phyloP scores from a whole-genome alignment of 805 yeast species.

The Kuraishia floccosa region DNA sequence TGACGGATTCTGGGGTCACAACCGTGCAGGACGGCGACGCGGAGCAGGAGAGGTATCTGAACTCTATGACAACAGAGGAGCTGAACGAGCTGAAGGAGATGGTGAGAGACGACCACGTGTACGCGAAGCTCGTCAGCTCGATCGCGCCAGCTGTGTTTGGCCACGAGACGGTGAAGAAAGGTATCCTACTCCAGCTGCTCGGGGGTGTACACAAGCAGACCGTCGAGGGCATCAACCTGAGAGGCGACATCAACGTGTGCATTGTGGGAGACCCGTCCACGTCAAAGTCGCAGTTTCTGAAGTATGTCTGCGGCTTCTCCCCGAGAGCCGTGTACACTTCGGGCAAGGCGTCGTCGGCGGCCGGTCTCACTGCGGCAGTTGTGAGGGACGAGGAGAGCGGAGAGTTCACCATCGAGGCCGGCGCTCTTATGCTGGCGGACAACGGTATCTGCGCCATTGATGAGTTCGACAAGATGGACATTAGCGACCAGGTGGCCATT shows the following conservation, averaged over 20 bases:
- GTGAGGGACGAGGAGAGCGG: conserved; percentile 96
- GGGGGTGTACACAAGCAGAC: conserved; percentile 96
- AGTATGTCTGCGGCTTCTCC: conserved; percentile 82
- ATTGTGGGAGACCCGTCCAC: conserved; percentile 98
- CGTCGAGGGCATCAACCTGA: conserved; percentile 83
- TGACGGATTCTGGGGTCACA: conserved; percentile 4
- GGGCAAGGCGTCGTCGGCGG: conserved; percentile 97
- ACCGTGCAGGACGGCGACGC: conserved; percentile 36
- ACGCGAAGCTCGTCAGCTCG: conserved; percentile 74
- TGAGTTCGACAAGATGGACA: conserved; percentile 97
- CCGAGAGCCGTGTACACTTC: conserved; percentile 96
- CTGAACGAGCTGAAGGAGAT: conserved; percentile 75
- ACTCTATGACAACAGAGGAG: conserved; percentile 70
- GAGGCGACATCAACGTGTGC: conserved; percentile 96
- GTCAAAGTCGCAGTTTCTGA: conserved; percentile 89
- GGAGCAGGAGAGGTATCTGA: conserved; percentile 75
- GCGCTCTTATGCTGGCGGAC: conserved; percentile 97
- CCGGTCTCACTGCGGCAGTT: conserved; percentile 97
- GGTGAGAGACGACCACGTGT: conserved; percentile 83
- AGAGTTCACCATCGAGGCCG: conserved; percentile 95
- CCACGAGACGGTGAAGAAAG: conserved; percentile 89
- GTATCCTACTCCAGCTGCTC: conserved; percentile 73
- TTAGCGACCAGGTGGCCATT: conserved; percentile 92
- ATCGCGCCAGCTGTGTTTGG: conserved; percentile 96
- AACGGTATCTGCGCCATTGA: conserved; percentile 98